phyloP scores from a whole-genome alignment of 352 stramenopile species.

The Phytophthora crassamura region DNA sequence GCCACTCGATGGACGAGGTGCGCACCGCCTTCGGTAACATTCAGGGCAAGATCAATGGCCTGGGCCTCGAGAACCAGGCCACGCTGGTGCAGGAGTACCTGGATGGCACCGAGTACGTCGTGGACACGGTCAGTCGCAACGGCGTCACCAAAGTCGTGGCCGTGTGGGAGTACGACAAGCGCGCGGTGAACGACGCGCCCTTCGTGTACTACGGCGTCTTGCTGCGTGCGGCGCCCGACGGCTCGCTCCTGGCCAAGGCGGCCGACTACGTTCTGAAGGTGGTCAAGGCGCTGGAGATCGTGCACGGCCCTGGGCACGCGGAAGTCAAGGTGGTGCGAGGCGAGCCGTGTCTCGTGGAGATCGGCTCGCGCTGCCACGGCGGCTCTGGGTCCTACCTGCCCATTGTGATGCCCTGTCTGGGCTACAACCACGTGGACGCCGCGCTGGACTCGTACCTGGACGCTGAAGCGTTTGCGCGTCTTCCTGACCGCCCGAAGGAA shows the following conservation, averaged over 20 bases:
- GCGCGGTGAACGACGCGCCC: constrained; percentile 89
- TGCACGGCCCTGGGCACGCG: constrained; percentile 84
- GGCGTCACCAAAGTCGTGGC: constrained; percentile 95
- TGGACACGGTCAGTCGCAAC: constrained; percentile 96
- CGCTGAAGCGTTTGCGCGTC: constrained; percentile 59
- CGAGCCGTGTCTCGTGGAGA: constrained; percentile 94
- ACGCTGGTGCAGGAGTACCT: constrained; percentile 97
- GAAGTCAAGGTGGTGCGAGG: constrained; percentile 88
- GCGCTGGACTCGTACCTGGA: constrained; percentile 91
- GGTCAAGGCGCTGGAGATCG: constrained; percentile 84
- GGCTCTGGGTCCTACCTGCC: constrained; percentile 93
- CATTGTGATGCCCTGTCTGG: constrained; percentile 88
- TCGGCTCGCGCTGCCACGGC: constrained; percentile 94
- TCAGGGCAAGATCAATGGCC: constrained; percentile 90
- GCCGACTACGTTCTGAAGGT: constrained; percentile 77
- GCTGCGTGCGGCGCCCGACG: constrained; percentile 57
- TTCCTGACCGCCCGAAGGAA: constrained; percentile 54
- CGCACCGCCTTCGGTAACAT: constrained; percentile 92
- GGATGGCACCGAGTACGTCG: constrained; percentile 94
- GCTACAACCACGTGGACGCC: constrained; percentile 94
- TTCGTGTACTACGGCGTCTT: constrained; percentile 96
- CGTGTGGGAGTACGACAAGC: constrained; percentile 98
- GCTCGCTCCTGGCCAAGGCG: constrained; percentile 52
- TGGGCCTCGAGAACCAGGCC: constrained; percentile 87
- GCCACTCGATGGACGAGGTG: constrained; percentile 90